Evolutionary conservation across 225 moss, liverwort and hornwort species (phyloP).

Genomic region (Neckera pumila): DNA sequence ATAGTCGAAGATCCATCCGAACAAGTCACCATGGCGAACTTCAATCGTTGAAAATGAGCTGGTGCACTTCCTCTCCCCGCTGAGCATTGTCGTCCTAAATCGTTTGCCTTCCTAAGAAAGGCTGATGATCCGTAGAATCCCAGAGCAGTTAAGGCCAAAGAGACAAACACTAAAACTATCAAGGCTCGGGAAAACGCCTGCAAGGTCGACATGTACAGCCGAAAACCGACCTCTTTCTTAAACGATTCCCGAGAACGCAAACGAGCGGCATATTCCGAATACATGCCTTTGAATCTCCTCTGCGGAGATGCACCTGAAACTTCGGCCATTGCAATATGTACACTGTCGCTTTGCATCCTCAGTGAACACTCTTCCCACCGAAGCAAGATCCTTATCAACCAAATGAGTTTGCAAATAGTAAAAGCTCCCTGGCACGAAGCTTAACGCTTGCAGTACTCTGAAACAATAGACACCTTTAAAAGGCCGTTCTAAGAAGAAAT

Average conservation of each 20-base stretch:
- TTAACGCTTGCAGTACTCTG: background rate
- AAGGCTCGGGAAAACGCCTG: conserved; percentile 39
- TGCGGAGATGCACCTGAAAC: conserved; percentile 27
- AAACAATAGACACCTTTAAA: background rate
- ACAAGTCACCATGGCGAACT: conserved; percentile 94
- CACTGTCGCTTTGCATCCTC: conserved; percentile 20
- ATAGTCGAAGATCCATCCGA: conserved; percentile 90
- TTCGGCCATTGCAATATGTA: conserved; percentile 28
- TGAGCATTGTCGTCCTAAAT: conserved; percentile 73
- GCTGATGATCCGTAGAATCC: conserved; percentile 67
- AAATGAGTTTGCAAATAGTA: background rate
- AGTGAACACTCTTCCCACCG: background rate
- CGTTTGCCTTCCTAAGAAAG: conserved; percentile 69
- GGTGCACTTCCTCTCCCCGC: conserved; percentile 18
- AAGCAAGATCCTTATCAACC: background rate
- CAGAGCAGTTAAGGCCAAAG: conserved; percentile 24
- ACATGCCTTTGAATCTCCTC: conserved; percentile 47
- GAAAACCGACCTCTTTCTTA: conserved; percentile 50
- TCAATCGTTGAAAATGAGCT: conserved; percentile 36
- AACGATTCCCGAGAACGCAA: conserved; percentile 62
- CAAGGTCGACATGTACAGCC: conserved; percentile 57
- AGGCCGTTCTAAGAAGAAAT: background rate
- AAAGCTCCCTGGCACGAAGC: background rate
- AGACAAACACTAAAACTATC: conserved; percentile 28
- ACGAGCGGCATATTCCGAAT: conserved; percentile 30